phyloP scores from a whole-genome alignment of 164 flowering plant genomes.

The Chloranthus sessilifolius region DNA sequence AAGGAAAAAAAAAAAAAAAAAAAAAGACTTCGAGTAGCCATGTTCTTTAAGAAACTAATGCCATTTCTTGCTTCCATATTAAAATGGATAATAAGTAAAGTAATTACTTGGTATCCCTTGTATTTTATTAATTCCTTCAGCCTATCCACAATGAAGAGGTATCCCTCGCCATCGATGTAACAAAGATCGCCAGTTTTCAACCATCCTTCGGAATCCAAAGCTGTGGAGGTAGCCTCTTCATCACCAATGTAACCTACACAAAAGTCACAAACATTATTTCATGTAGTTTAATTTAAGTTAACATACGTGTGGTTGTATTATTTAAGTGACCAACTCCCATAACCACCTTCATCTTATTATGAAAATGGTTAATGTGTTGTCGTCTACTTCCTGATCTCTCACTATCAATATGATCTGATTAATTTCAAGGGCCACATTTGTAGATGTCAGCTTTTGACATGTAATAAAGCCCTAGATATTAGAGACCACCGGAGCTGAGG shows the following conservation, averaged over 20 bases:
- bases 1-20: neutral
- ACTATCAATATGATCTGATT: no score
- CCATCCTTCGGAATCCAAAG: conserved; percentile 47
- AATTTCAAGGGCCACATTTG: no score
- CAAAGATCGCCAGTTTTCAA: conserved; percentile 64
- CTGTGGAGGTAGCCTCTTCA: conserved; percentile 30
- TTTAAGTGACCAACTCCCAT: neutral
- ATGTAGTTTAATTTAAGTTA: neutral
- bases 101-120: conserved; percentile 43
- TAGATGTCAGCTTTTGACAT: no score
- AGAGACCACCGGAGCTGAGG: no score
- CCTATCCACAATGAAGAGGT: conserved; percentile 47
- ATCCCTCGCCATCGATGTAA: conserved; percentile 51
- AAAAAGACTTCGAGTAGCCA: neutral
- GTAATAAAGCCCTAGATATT: no score
- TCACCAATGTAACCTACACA: conserved; percentile 39
- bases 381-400: neutral
- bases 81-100: neutral
- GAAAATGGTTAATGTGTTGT: neutral
- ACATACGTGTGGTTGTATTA: neutral
- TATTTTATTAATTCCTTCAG: conserved; percentile 62
- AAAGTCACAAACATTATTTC: neutral
- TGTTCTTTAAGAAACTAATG: neutral
- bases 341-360: neutral
- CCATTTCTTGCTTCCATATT: neutral